Base-by-base conservation (phyloP, 139 green algal genomes). In the Parachlorella kessleri region DNA sequence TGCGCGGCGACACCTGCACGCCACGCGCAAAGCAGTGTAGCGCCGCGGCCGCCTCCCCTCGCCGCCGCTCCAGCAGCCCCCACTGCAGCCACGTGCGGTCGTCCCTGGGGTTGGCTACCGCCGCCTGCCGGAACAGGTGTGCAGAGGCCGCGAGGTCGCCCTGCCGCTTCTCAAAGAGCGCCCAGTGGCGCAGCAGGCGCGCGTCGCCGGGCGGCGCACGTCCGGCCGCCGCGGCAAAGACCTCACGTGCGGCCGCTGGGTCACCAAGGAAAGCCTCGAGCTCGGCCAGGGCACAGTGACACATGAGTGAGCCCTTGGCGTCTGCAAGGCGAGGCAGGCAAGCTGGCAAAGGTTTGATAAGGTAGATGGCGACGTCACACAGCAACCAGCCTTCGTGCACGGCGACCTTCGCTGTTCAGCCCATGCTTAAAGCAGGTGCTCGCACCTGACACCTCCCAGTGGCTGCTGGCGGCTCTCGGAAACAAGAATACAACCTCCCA, bases 61-160 rank as follows among this genome's bases (percentile, higher is more conserved):
- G 75, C 78, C 92, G 79, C 66, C 86, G 81, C 84, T 95, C 91
- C 40, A 94, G 76, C 72, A 95, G 79, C 2, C 77, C 91, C 83
- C 85, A 94, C 55, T 93, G 86, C 37, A 94, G 80, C 91, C 91
- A 95, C 38, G 84, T 93, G 38, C 84, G 81, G 59, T 91, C 88
- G 79, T 94, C 89, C 37, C 76, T 76, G 3, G 84, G 80, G 28
- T 75, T 54, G 1, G 35, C 37, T 18, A 38, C 38, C 39, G 77
- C 70, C 2, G 86, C 76, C 26, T 53, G 2, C 2, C 26, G 33
- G 30, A 80, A 90, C 65, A 90, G 59, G n/a, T 81, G 54, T 2
- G 87, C 78, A 23, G 78, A 80, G 32, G 59, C 82, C 36, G 86
- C 55, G 10, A 87, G 54, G 30, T 92, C 75, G 6, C 87, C 88